Base-by-base conservation (phyloP, 2,329 filamentous ascomycete genomes). In the Arthroderma sp. region DNA sequence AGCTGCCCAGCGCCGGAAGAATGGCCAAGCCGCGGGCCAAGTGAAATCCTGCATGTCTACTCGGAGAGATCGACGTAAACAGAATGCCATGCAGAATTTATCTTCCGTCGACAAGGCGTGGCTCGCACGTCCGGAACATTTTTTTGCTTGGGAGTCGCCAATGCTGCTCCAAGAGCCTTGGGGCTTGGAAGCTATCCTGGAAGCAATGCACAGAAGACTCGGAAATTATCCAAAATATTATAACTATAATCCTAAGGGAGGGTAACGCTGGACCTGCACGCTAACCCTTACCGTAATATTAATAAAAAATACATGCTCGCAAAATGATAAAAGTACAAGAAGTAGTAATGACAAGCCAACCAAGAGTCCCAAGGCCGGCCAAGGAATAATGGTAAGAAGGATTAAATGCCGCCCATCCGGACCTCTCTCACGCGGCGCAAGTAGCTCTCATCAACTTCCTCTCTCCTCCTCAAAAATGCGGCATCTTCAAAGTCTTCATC, bases 401-500 rank as follows among this genome's bases (percentile, higher is more conserved):
- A 56, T 41, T 54, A 72, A 58, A 66, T 66, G 51, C 63, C 72
- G 62, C 71, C 63, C 71, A 71, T 71, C 61, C 69, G 60, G 61
- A 67, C 43, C 58, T 65, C 62, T 38, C 53, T 47, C 25, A 49
- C 57, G 7, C 11, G 2, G 15, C n/a, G 23, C 13, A 51, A 39
- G 58, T 67, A 66, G 47, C 71, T 62, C 59, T 62, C 58, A 66
- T 68, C 64, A 55, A 73, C 63, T 58, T 76, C 74, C 47, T 75
- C 73, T 39, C 68, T 68, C 56, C 69, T 66, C 43, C 71, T 66
- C 55, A 77, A 64, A 59, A 77, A 77, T 2, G 66, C 57, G 4
- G 75, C 72, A 52, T 77, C 74, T 47, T 72, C 74, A 62, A 77
- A 76, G 62, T 71, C 68, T 15, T 66, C 63, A 55, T 66, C 65